These are phyloP conservation scores for Trametes cubensis DNA, from an alignment of 768 basidiomycete species.

Conservation along the genomic window DNA sequence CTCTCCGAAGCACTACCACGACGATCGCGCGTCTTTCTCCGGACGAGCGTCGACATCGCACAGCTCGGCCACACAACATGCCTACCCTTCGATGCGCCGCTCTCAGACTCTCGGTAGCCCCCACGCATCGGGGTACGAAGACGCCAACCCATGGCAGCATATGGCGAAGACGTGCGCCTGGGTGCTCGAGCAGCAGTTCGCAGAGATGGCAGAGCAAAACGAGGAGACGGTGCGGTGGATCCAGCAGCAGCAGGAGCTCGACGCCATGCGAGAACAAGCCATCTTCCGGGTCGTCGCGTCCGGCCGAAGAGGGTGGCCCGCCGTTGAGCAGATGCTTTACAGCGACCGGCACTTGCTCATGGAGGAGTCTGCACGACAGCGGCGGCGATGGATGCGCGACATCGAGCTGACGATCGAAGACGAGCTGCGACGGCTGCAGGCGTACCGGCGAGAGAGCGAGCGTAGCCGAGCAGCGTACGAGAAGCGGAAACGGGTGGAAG, in stretches of 20 bases:
- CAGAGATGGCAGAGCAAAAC: constrained; percentile 45
- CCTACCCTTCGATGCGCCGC: constrained; percentile 15
- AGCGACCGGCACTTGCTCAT: constrained; percentile 28
- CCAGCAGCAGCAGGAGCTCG: constrained; percentile 52
- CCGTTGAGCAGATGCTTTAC: constrained; percentile 51
- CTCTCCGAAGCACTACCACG: constrained; percentile 18
- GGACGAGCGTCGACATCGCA: constrained; percentile 12
- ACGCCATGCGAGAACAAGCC: constrained; percentile 29
- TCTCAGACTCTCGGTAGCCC: constrained; percentile 16
- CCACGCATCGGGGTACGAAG: constrained; percentile 10
- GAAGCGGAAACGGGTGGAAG: constrained; percentile 43
- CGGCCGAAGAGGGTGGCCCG: constrained; percentile 8
- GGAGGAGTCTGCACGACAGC: constrained; percentile 41
- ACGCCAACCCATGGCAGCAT: constrained; percentile 25
- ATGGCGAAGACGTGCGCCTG: constrained; percentile 38
- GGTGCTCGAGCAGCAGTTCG: constrained; percentile 56
- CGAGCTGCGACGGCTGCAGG: constrained; percentile 29
- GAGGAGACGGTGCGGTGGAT: constrained; percentile 69
- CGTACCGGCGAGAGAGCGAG: constrained; percentile 28
- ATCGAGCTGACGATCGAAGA: constrained; percentile 29
- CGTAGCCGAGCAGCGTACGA: constrained; percentile 37
- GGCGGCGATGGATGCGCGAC: constrained; percentile 21
- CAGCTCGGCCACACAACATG: constrained; percentile 1
- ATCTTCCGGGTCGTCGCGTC: constrained; percentile 27
- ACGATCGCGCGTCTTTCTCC: constrained; percentile 18